Evolutionary conservation across 2,329 filamentous ascomycete species (phyloP).

Genomic region (Thelonectria rubi): DNA sequence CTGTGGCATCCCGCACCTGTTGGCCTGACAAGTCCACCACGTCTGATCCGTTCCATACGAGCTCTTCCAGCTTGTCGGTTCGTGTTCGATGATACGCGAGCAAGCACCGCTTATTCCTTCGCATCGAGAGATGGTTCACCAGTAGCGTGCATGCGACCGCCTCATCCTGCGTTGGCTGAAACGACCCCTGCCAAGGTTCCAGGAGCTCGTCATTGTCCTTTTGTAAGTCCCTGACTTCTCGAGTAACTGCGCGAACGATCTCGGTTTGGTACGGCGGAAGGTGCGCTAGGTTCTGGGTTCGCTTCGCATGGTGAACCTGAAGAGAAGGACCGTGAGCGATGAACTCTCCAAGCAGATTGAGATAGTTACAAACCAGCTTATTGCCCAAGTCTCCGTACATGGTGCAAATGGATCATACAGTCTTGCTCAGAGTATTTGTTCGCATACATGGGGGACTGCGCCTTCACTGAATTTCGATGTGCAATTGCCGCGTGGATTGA

Average conservation of each 20-base stretch:
- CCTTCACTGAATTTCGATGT: not conserved
- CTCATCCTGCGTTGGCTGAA: conserved; percentile 84
- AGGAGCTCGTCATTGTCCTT: conserved; percentile 83
- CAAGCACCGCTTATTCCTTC: conserved; percentile 93
- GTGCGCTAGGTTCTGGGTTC: conserved; percentile 85
- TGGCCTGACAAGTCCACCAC: conserved; percentile 75
- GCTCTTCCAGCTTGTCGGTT: conserved; percentile 89
- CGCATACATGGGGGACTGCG: not conserved
- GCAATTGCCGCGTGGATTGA: not conserved
- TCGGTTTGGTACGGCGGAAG: conserved; percentile 94
- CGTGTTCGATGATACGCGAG: conserved; percentile 93
- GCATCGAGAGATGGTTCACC: conserved; percentile 94
- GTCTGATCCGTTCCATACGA: conserved; percentile 91
- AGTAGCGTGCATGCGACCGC: conserved; percentile 88
- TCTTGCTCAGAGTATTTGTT: conserved; percentile 7
- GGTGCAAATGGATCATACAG: conserved; percentile 15
- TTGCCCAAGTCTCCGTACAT: conserved; percentile 93
- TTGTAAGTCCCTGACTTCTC: conserved; percentile 93
- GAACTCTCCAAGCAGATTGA: conserved; percentile 1
- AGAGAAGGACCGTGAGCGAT: conserved; percentile 19
- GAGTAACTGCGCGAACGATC: conserved; percentile 83
- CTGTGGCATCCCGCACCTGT: conserved; percentile 55
- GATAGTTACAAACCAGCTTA: conserved; percentile 79
- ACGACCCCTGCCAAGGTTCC: conserved; percentile 83
- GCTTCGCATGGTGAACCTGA: conserved; percentile 94